These are phyloP conservation scores for Ogataea nitratoaversa DNA, from an alignment of 805 yeast genomes.

Conservation along the genomic window DNA sequence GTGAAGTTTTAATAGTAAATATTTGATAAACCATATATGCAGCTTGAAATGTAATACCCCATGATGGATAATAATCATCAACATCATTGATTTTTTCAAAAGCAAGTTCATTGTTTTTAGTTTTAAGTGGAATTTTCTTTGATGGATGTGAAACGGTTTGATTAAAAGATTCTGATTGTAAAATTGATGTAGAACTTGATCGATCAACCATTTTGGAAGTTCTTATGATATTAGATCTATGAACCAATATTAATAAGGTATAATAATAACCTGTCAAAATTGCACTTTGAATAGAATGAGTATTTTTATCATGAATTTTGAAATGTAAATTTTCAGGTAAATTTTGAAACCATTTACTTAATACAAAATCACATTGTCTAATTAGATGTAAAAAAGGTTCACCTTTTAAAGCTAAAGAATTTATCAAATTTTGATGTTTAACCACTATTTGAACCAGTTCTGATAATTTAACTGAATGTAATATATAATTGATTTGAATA, in stretches of 20 bases:
- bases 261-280: conserved; percentile 64
- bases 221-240: conserved; percentile 55
- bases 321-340: conserved; percentile 59
- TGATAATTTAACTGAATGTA: conserved; percentile 59
- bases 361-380: conserved; percentile 63
- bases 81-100: conserved; percentile 20
- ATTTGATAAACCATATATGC: conserved; percentile 69
- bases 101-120: too few relatives aligned
- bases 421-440: conserved; percentile 48
- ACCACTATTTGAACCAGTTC: conserved; percentile 67
- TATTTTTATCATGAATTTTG: conserved; percentile 38
- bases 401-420: conserved; percentile 8
- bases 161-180: too few relatives aligned
- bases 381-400: conserved; percentile 66
- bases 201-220: conserved; percentile 40
- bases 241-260: conserved; percentile 61
- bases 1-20: conserved; percentile 41
- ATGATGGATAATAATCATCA: conserved; percentile 56
- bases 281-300: conserved; percentile 46
- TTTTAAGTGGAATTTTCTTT: too few relatives aligned
- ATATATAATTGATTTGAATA: conserved; percentile 48
- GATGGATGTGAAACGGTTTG: too few relatives aligned
- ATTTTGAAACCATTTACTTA: conserved; percentile 70
- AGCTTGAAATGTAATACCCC: conserved; percentile 80
- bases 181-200: too few relatives aligned